Evolutionary conservation across 345 rosid genomes (phyloP), one percentile per base, ranked within the genome.

Genomic region (Sonneratia caseolaris): DNA sequence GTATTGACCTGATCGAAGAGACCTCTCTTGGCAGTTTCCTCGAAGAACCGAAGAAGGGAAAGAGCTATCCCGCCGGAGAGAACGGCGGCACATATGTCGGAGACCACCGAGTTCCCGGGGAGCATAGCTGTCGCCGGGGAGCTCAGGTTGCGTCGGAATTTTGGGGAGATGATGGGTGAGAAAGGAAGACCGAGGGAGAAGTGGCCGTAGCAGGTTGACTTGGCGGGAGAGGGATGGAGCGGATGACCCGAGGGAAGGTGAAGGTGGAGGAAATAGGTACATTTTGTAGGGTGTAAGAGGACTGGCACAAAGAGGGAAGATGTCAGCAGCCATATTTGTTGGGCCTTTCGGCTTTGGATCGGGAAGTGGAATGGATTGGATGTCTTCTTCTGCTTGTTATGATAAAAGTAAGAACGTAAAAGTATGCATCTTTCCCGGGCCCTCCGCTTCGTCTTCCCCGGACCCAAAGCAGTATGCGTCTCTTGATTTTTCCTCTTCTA

Each of bases 1-100:
- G 84, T 91, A 91, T 27, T 81, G 48, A 89, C 94, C 94, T 80
- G 89, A 74, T 90, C 91, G 66, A 86, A 77, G 79, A 92, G 16
- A 62, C 80, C 69, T 21, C 89, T 91, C 66, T 86, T 87, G 21
- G 90, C 90, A 59, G 88, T 88, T 75, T 85, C 91, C 76, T 83
- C 82, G 88, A 88, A 88, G 57, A 85, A 47, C 21, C 82, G 84
- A n/a, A 84, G 89, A 37, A 80, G 24, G 0, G 84, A 79, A 69
- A 85, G 77, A 19, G 94, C 90, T 43, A 92, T 62, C 24, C 49
- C 11, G 32, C 77, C 64, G 56, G 82, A 12, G 68, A 88, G 36
- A 12, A 78, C 83, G n/a, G 80, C 12, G 4, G 98, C 94, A 72
- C 70, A 77, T 22, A 82, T 43, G 68, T 92, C 95, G 49, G 90